Base-by-base conservation (phyloP, 1,284 basidiomycete genomes). In the Ustilago trichophora region DNA sequence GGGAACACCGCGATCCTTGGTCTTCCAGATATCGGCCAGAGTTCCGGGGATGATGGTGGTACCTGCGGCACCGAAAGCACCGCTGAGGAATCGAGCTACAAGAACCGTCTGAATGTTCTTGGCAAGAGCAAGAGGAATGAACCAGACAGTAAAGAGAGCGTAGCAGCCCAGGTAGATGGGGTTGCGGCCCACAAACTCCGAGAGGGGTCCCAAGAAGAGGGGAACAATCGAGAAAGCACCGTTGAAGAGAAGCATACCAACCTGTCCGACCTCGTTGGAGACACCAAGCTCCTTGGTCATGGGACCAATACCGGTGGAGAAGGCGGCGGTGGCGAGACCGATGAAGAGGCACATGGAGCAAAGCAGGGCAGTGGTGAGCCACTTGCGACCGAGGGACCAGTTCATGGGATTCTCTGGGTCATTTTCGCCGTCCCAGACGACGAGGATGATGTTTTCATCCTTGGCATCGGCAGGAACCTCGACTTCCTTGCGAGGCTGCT, bases 211-310 rank as follows among this genome's bases (percentile, higher is more conserved):
- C 18, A 82, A 59, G 63, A 76, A 70, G 41, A 80, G 66, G 1
- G 80, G 78, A 0, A 76, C 76, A 24, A 73, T 50, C 15, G 69
- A 51, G 50, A 60, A 72, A 3, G 62, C 60, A 10, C 67, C 75
- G 68, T 80, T 75, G 73, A 80, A 74, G 25, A 73, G 53, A 55
- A 77, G 69, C 73, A 80, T 75, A 6, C 80, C 80, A 41, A 81
- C 65, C 43, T 82, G 78, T 4, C 78, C 79, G 21, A 75, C 72
- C 21, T 77, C 79, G 24, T 27, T 54, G 16, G 72, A 72, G 27
- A 78, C 73, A 11, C 72, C 66, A 16, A 79, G 76, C 58, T 81
- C 80, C 12, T 68, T 38, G 9, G 73, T 48, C 79, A 82, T 81
- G 22, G 62, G 58, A 22, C 48, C 54, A 31, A 75, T 62, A 24